Percentiles rank a stretch among this genome's conserved stretches.
phyloP scores from a whole-genome alignment of 192 early-diverging fungal genomes.

The Pilaira anomala region DNA sequence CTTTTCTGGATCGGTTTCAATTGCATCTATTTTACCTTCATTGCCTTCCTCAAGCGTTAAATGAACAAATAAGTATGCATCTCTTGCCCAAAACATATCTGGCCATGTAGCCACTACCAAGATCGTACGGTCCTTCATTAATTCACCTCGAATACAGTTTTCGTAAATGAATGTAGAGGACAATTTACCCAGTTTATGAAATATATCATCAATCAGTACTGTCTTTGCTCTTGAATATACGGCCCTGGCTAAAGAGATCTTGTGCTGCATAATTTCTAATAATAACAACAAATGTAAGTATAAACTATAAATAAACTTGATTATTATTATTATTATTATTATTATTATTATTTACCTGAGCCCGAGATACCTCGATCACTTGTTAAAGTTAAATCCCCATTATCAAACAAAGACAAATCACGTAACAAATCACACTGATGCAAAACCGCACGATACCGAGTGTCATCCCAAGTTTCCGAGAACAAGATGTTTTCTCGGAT shows the following conservation, averaged over 20 bases:
- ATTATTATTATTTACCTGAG: slow-evolving; percentile 42
- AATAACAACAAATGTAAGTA: not conserved
- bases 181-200: slow-evolving; percentile 55
- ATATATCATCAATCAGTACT: slow-evolving; percentile 78
- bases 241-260: slow-evolving; percentile 76
- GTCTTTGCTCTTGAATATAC: slow-evolving; percentile 69
- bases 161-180: slow-evolving; percentile 48
- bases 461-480: slow-evolving; percentile 44
- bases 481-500: slow-evolving; percentile 75
- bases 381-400: slow-evolving; percentile 67
- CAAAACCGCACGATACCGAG: slow-evolving; percentile 66
- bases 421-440: slow-evolving; percentile 65
- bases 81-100: slow-evolving; percentile 49
- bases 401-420: slow-evolving; percentile 61
- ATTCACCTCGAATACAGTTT: slow-evolving; percentile 50
- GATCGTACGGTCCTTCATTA: slow-evolving; percentile 74
- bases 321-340: not conserved
- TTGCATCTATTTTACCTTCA: not conserved
- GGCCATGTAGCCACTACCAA: slow-evolving; percentile 80
- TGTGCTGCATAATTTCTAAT: slow-evolving; percentile 64
- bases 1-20: not conserved
- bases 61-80: slow-evolving; percentile 45
- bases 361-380: slow-evolving; percentile 65
- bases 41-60: slow-evolving; percentile 44
- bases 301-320: not conserved